Percentiles rank a stretch among this genome's conserved stretches.
Evolutionary conservation across 2,329 filamentous ascomycete genomes (phyloP).

Genomic region (Zymoseptoria brevis): DNA sequence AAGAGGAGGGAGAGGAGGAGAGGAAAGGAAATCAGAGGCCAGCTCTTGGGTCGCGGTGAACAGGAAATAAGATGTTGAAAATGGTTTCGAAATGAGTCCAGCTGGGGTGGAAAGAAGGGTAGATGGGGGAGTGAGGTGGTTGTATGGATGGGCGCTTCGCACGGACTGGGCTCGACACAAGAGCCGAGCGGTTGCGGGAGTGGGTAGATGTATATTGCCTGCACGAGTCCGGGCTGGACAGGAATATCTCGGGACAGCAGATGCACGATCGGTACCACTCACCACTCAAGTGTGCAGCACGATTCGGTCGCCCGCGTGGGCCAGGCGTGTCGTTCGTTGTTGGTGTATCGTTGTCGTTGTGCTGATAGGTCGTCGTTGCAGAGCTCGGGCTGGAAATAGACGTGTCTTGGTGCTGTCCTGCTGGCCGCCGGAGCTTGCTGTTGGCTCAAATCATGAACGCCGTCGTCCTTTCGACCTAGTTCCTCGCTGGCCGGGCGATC

Average conservation of each 20-base stretch:
- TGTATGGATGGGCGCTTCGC: constrained; percentile 18
- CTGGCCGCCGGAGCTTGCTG: neutral
- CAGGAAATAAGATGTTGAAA: constrained; percentile 11
- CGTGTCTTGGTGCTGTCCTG: neutral
- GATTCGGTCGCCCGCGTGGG: neutral
- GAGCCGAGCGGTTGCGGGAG: constrained; percentile 14
- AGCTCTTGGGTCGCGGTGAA: constrained; percentile 23
- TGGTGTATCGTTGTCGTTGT: neutral
- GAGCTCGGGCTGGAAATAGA: neutral
- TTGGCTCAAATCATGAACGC: neutral
- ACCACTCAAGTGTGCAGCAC: neutral
- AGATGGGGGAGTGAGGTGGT: constrained; percentile 5
- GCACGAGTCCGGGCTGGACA: neutral
- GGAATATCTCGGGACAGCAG: neutral
- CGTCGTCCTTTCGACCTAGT: neutral
- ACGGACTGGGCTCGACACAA: constrained; percentile 14
- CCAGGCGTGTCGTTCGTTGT: neutral
- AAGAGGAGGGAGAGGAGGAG: constrained; percentile 20
- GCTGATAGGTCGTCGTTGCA: neutral
- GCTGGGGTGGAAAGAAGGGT: constrained; percentile 15
- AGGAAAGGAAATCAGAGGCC: constrained; percentile 26
- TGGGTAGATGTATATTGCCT: neutral
- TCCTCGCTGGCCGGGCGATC: neutral
- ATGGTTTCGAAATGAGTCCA: constrained; percentile 14
- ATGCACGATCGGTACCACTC: neutral